Percentiles rank a stretch among this genome's conserved stretches.
Conservation (phyloP, 2,329 filamentous ascomycete species). For the Pestalotiopsis sp. region DNA sequence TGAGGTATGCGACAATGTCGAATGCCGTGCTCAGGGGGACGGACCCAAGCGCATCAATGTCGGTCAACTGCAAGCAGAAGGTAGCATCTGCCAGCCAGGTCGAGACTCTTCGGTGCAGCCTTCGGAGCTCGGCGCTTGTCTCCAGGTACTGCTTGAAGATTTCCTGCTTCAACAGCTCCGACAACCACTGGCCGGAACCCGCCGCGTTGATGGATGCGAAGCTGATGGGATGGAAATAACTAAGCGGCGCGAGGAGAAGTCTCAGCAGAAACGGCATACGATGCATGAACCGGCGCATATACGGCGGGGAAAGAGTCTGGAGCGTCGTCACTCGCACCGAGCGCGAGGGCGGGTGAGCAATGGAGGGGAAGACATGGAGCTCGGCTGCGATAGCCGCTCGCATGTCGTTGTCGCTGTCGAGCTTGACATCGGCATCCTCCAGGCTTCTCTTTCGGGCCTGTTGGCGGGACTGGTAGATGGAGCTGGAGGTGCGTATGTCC, state of each 20-base stretch:
- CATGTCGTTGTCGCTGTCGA: conserved; percentile 43
- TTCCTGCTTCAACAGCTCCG: conserved; percentile 45
- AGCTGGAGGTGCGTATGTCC: conserved; percentile 40
- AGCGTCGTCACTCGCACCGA: conserved; percentile 53
- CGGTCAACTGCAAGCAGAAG: conserved; percentile 50
- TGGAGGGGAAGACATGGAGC: conserved; percentile 47
- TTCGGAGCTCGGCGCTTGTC: conserved; percentile 44
- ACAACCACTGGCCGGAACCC: conserved; percentile 52
- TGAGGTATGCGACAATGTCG: conserved; percentile 48
- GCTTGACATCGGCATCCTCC: conserved; percentile 33
- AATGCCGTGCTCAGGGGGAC: conserved; percentile 50
- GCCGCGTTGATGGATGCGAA: conserved; percentile 52
- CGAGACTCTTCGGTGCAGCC: conserved; percentile 47
- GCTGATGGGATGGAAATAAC: conserved; percentile 54
- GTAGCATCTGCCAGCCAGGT: conserved; percentile 54
- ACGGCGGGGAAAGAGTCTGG: conserved; percentile 24
- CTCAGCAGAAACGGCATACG: conserved; percentile 51
- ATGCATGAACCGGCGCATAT: conserved; percentile 46
- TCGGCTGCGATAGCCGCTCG: conserved; percentile 52
- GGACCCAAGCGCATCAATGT: conserved; percentile 45
- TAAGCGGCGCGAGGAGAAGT: conserved; percentile 47
- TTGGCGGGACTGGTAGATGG: conserved; percentile 36
- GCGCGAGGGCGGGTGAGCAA: conserved; percentile 50
- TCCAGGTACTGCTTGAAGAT: conserved; percentile 51
- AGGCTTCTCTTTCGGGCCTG: conserved; percentile 28